Evolutionary conservation across 257 asterid genomes (phyloP), one percentile per base, ranked within the genome.

Genomic region (Petunia axillaris): DNA sequence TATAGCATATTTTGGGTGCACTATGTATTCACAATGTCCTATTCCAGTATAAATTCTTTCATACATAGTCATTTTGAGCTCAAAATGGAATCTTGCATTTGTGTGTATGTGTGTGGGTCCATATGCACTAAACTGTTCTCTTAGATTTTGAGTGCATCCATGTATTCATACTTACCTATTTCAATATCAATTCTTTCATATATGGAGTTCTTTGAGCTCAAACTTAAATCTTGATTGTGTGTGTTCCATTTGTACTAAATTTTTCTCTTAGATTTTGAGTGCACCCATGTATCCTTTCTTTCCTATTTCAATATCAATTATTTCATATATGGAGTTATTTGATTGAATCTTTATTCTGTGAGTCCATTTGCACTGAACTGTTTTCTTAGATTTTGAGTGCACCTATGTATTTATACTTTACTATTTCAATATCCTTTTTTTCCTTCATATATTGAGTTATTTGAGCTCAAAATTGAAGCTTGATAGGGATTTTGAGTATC

Each of bases 391-490:
- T 25, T 25, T 25, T 25, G 25, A 25, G 25, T 25, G 25, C 25
- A 25, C 25, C 25, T 25, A 25, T 25, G 25, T 25, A 25, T 25
- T 25, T 25, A 0, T 25, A 25, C 25, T 25, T 25, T 25, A 25
- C 25, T 25, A 25, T 25, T 25, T 25, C 25, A 25, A 25, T 25
- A 25, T 25, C 25, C 25, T 25, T 25, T 25, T 25, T 25, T 25
- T 25, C 25, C 15, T 55, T 55, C 62, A 15, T 15, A 55, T 5
- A 5, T 10, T 16, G 44, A 46, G 77, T 71, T 46, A 10, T 48
- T 71, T 71, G 59, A 48, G 77, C 43, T 71, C 43, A 71, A 48
- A 35, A 71, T 46, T 39, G 35, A 48, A 71, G 25, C 44, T 71
- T 71, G 77, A 48, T 71, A 25, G 4, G 38, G 40, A 25, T 25